Base-by-base conservation (phyloP, 2,329 filamentous ascomycete species). In the Aspergillus sp. region DNA sequence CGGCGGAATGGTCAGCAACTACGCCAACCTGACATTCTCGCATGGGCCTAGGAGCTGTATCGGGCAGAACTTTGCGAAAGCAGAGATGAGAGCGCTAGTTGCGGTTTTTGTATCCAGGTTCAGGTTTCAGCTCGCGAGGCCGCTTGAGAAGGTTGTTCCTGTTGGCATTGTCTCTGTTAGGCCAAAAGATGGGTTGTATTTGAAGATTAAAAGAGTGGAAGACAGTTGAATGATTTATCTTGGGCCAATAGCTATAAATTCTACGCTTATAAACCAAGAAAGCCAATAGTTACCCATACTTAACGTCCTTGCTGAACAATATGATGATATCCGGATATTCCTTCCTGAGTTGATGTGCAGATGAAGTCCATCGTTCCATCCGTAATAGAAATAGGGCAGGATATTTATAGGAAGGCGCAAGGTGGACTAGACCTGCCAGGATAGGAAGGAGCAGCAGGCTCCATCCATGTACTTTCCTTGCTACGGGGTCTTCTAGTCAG, bases 11-110 rank as follows among this genome's bases (percentile, higher is more conserved):
- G 11, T 13, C 20, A 56, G 53, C 38, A 56, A 56, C 20, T 47
- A 50, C 26, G 41, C 53, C 12, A 45, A 18, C 2, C 7, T 56
- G 22, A 47, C 47, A 0, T 56, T 56, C 20, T 32, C 48, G 2
- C 47, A 50, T 12, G 53, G 53, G 2, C 30, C 53, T 2, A 49
- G 47, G 11, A 56, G 32, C 26, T 51, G 53, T 15, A 56, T 56
- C 18, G 53, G 53, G 1, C 53, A 39, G 30, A 36, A 22, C 5
- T 56, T 45, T 26, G 53, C 53, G 3, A 50, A 39, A 20, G 47
- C 53, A 0, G 47, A 56, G 12, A 38, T 56, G 47, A 13, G 38
- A 2, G 26, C 32, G 1, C 12, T 56, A 12, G 38, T 56, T 42
- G 53, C 53, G n/a, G 47, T 5, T 6, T 50, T 56, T 15, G 53